These are phyloP conservation scores for Endotrypanum monterogeii DNA, from an alignment of 208 protist genomes.

Conservation along the genomic window DNA sequence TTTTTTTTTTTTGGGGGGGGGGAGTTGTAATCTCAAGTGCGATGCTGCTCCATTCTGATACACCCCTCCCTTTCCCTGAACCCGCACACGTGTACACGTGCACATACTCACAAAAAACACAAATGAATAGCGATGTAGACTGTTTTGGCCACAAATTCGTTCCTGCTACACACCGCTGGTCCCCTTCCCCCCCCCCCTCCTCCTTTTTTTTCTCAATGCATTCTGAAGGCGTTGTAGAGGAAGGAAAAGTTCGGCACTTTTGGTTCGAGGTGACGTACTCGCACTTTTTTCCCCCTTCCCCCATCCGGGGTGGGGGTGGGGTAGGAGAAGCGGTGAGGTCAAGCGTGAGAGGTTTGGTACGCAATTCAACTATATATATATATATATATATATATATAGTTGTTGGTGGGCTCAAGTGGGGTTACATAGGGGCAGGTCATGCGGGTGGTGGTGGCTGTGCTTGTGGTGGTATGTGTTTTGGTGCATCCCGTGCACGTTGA, in stretches of 20 bases:
- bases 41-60: too few species aligned
- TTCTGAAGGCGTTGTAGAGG: not conserved
- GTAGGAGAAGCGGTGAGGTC: not conserved
- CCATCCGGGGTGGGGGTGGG: too few species aligned
- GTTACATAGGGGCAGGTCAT: not conserved
- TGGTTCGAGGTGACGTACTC: not conserved
- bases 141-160: not conserved
- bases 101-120: not conserved
- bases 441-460: too few species aligned
- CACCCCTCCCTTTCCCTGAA: too few species aligned
- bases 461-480: not conserved
- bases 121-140: not conserved
- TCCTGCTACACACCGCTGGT: too few species aligned
- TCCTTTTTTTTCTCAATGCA: not conserved
- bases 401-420: not conserved
- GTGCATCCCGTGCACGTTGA: not conserved
- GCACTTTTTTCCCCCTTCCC: not conserved
- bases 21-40: too few species aligned
- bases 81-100: not conserved
- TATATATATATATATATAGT: too few species aligned
- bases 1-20: too few species aligned
- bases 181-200: not conserved
- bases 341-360: not conserved
- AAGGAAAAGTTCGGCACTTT: not conserved
- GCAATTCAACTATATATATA: not conserved